A percentile compares a stretch with the other conserved stretches of the same genome.
phyloP scores from a whole-genome alignment of 805 yeast genomes.

The Wickerhamomyces xylosicus region DNA sequence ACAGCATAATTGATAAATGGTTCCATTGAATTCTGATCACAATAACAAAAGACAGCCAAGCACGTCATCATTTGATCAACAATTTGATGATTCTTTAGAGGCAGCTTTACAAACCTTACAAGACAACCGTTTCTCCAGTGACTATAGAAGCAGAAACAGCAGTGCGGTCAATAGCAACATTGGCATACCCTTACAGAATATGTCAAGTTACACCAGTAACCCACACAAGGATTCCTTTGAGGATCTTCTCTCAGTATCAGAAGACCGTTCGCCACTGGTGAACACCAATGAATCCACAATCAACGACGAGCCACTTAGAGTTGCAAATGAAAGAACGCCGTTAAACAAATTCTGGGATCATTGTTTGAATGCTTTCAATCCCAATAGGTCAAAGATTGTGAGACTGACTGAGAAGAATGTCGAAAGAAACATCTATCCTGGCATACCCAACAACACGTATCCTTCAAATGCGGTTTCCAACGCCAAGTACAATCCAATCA shows the following conservation, averaged over 20 bases:
- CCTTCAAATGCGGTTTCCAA: slow-evolving; percentile 81
- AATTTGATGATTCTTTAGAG: slow-evolving; percentile 54
- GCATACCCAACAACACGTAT: slow-evolving; percentile 27
- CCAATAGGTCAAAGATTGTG: slow-evolving; percentile 7
- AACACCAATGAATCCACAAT: slow-evolving; percentile 3
- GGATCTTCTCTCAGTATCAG: slow-evolving; percentile 12
- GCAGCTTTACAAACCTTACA: slow-evolving; percentile 48
- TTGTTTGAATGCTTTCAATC: slow-evolving; percentile 10
- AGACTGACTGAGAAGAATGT: slow-evolving; percentile 20
- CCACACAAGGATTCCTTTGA: slow-evolving; percentile 18
- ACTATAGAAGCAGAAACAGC: slow-evolving; percentile 20
- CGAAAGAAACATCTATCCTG: slow-evolving; percentile 33
- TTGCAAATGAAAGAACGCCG: background rate
- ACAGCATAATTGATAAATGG: background rate
- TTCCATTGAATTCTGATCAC: background rate
- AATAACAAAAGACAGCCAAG: slow-evolving; percentile 18
- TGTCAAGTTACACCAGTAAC: slow-evolving; percentile 13
- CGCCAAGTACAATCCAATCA: slow-evolving; percentile 84
- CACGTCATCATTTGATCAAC: slow-evolving; percentile 43
- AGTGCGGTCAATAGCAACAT: slow-evolving; percentile 22
- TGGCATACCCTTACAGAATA: slow-evolving; percentile 19
- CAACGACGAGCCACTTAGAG: slow-evolving; percentile 1
- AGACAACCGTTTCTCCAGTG: slow-evolving; percentile 26
- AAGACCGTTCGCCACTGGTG: slow-evolving; percentile 11
- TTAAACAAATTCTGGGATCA: slow-evolving; percentile 1